These are phyloP conservation scores for Debaryomyces subglobosus DNA, from an alignment of 1,139 yeast species.

Conservation along the genomic window DNA sequence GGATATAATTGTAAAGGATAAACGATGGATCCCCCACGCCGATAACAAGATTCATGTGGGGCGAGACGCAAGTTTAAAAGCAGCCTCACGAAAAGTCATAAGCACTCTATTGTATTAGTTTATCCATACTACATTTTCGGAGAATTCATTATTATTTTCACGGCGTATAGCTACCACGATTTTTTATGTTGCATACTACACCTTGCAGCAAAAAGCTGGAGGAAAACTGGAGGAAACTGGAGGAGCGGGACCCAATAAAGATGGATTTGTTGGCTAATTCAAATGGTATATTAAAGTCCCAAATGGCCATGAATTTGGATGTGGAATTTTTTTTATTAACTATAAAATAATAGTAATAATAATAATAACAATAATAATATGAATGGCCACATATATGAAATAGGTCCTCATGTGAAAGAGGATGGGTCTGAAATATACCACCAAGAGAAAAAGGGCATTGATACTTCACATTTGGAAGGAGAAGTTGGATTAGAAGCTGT, in stretches of 20 bases:
- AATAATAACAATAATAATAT: background rate
- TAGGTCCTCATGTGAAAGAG: background rate
- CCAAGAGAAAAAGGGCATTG: conserved; percentile 1
- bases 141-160: background rate
- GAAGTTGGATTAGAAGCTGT: background rate
- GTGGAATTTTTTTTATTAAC: background rate
- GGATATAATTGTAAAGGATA: background rate
- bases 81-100: background rate
- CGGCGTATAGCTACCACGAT: background rate
- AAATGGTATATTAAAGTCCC: background rate
- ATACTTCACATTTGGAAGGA: background rate
- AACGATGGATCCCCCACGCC: background rate
- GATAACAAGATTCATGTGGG: background rate
- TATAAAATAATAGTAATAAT: no score
- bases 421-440: background rate
- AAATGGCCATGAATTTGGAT: background rate
- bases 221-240: background rate
- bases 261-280: background rate
- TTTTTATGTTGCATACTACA: background rate
- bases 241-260: background rate
- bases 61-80: background rate
- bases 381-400: background rate
- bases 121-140: background rate
- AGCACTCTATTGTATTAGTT: background rate
- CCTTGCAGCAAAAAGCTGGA: background rate